Evolutionary conservation across 2,329 filamentous ascomycete species (phyloP).

Genomic region (Monilinia laxa): DNA sequence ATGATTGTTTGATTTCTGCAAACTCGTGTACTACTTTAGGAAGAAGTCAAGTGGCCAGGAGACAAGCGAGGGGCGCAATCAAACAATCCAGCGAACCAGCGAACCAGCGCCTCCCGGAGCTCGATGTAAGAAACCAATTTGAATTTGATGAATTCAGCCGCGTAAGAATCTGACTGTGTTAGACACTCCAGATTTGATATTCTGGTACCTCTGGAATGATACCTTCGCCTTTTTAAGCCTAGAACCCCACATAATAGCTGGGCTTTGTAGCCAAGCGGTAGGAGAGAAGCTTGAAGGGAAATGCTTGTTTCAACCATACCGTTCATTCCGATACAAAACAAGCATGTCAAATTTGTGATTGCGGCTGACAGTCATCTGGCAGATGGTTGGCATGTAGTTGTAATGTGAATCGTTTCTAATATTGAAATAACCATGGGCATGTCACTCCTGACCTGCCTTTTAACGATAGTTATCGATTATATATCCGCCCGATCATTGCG

Average conservation of each 20-base stretch:
- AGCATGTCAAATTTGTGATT: background rate
- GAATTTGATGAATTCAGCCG: background rate
- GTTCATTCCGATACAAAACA: background rate
- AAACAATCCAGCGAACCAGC: background rate
- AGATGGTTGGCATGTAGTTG: background rate
- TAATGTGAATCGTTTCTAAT: background rate
- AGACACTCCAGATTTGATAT: background rate
- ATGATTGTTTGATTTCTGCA: background rate
- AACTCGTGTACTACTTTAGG: background rate
- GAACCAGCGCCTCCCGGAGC: background rate
- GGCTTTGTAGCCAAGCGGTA: background rate
- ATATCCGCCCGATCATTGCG: background rate
- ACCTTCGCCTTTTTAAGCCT: background rate
- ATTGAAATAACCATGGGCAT: background rate
- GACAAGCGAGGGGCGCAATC: background rate
- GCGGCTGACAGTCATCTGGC: background rate
- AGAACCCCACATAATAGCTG: background rate
- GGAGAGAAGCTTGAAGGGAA: background rate
- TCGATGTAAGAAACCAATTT: conserved; percentile 3
- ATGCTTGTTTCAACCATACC: background rate
- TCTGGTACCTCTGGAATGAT: background rate
- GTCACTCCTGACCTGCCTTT: too few relatives aligned
- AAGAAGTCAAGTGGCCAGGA: background rate
- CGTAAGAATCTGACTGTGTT: conserved; percentile 1
- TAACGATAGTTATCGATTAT: background rate